Percentiles rank a stretch among this genome's conserved stretches.
Conservation (phyloP, 139 green algal species). For the Tetraselmis striata region DNA sequence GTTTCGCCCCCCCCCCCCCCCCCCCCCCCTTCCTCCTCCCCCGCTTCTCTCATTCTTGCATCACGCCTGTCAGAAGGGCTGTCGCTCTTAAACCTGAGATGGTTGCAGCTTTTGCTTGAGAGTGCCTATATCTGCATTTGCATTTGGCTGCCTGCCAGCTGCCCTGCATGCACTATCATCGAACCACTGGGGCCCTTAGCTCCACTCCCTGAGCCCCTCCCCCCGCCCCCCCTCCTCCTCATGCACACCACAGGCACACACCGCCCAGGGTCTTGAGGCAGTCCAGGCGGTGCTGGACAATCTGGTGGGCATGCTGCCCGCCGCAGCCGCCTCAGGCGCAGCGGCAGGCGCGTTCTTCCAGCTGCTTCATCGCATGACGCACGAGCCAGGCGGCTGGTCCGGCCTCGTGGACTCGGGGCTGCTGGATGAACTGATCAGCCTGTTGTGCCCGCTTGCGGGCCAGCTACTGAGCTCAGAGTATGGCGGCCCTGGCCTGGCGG, state of each 20-base stretch:
- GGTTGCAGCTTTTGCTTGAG: no score
- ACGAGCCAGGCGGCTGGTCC: not conserved
- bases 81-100: no score
- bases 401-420: not conserved
- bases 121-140: no score
- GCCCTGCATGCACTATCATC: no score
- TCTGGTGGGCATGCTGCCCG: not conserved
- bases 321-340: conserved; percentile 13
- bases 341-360: conserved; percentile 26
- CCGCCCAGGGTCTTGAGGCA: not conserved
- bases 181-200: no score
- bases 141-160: no score
- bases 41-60: no score
- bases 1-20: no score
- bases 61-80: no score
- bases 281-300: not conserved
- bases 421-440: not conserved
- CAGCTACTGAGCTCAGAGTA: not conserved
- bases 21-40: no score
- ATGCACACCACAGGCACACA: not conserved
- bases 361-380: conserved; percentile 5
- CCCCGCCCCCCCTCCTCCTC: no score
- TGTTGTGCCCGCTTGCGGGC: not conserved
- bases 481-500: not conserved
- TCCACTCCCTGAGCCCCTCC: no score